These are phyloP conservation scores for Blakeslea trispora DNA, from an alignment of 371 early-diverging fungal genomes.

Conservation along the genomic window DNA sequence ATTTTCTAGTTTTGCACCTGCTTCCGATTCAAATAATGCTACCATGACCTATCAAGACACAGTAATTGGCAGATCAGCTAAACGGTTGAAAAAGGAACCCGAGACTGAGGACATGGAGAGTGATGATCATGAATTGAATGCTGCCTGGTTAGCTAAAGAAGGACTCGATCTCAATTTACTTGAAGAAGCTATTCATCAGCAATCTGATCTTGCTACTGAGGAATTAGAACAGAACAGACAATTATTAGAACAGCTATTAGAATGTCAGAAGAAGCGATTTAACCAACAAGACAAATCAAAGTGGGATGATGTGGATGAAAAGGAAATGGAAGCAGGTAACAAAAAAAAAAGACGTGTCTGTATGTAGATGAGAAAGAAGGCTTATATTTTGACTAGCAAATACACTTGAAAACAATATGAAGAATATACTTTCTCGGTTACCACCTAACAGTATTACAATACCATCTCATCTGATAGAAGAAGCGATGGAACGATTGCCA, in stretches of 20 bases:
- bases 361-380: too few species aligned
- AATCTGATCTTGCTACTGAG: slow-evolving; percentile 17
- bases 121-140: slow-evolving; percentile 28
- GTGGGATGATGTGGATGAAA: slow-evolving; percentile 31
- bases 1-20: slow-evolving; percentile 53
- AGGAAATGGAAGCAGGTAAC: slow-evolving; percentile 41
- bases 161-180: slow-evolving; percentile 44
- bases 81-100: slow-evolving; percentile 26
- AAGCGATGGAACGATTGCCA: slow-evolving; percentile 50
- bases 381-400: slow-evolving; percentile 32
- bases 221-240: slow-evolving; percentile 37
- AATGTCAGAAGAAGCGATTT: slow-evolving; percentile 46
- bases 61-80: slow-evolving; percentile 44
- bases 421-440: slow-evolving; percentile 35
- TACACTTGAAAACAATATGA: slow-evolving; percentile 43
- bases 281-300: slow-evolving; percentile 19
- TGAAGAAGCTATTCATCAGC: slow-evolving; percentile 24
- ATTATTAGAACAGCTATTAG: slow-evolving; percentile 30
- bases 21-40: slow-evolving; percentile 48
- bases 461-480: slow-evolving; percentile 30
- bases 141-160: slow-evolving; percentile 39
- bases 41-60: slow-evolving; percentile 49
- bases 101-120: slow-evolving; percentile 5
- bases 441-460: slow-evolving; percentile 46
- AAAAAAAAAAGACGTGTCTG: neutral